Base-by-base conservation (phyloP, 2,329 filamentous ascomycete species). In the Colletotrichum sp. region DNA sequence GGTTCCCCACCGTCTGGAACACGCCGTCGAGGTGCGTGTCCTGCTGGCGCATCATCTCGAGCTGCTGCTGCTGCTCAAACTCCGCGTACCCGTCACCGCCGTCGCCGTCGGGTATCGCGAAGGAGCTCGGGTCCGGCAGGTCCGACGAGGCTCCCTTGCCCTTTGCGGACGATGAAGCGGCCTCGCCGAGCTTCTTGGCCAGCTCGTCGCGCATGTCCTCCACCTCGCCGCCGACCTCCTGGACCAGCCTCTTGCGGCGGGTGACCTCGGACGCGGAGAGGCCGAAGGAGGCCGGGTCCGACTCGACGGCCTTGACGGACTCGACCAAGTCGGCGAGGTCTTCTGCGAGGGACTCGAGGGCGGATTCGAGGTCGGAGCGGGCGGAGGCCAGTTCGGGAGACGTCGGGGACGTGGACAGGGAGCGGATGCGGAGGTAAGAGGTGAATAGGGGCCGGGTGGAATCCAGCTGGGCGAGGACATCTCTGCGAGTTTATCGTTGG, bases 361-460 rank as follows among this genome's bases (percentile, higher is more conserved):
- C 88, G 39, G 86, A 79, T 78, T 91, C 88, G 80, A 97, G 93
- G 79, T 96, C 94, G 71, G 90, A 83, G 71, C 93, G 91, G 61
- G 94, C 96, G 68, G 94, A 92, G 82, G 94, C 91, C 75, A 99
- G 95, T 84, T 99, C 97, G 15, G 95, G 96, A 22, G 95, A 96
- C 58, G 89, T 89, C 16, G 93, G 87, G 10, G 91, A 90, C 55
- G 93, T 93, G 75, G 93, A 91, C 30, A 98, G 93, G 61, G 96
- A 97, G 82, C 96, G 95, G 86, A 99, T 99, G 82, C 97, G 96
- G 58, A 98, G 91, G 88, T 98, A 99, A 18, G 96, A 98, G 78
- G 94, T 93, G 89, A 98, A 98, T 73, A 98, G 93, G 68, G 96
- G 93, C 12, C 96, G 94, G 69, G 95, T 94, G 16, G 92, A 92